Evolutionary conservation across 75 land plant genomes (phyloP).

Genomic region (Selaginella tamariscina): DNA sequence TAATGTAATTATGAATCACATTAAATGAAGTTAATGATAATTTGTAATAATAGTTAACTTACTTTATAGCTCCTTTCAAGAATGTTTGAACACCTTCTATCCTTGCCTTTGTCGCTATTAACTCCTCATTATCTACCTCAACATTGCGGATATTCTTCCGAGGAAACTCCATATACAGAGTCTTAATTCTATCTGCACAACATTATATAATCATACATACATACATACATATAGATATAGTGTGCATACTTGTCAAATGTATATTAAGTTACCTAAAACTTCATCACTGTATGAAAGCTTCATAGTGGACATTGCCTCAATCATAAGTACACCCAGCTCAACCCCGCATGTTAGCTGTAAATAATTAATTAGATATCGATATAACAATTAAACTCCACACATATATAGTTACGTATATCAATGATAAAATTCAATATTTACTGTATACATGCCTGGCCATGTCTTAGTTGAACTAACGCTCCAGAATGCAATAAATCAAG

Average conservation of each 20-base stretch:
- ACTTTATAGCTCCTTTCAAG: constrained; percentile 85
- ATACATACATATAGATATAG: neutral
- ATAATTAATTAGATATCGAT: too few relatives aligned
- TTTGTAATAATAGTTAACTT: too few relatives aligned
- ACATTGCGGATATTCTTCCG: constrained; percentile 11
- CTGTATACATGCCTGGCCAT: constrained; percentile 48
- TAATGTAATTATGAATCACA: too few relatives aligned
- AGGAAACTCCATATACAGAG: constrained; percentile 54
- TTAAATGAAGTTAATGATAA: too few relatives aligned
- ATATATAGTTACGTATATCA: too few relatives aligned
- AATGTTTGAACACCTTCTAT: constrained; percentile 71
- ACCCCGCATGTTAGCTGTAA: constrained; percentile 95
- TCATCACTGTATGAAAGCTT: constrained; percentile 42
- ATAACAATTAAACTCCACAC: neutral
- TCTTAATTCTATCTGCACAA: constrained; percentile 57
- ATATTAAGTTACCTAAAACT: constrained; percentile 46
- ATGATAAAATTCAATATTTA: too few relatives aligned
- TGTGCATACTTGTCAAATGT: neutral
- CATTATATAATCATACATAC: neutral
- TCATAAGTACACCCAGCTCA: constrained; percentile 68
- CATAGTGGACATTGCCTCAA: constrained; percentile 58
- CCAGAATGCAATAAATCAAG: constrained; percentile 73
- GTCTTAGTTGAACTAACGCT: constrained; percentile 66
- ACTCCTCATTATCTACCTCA: too few relatives aligned
- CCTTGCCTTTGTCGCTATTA: constrained; percentile 57